Evolutionary conservation across 805 yeast genomes (phyloP).

Genomic region (Hanseniaspora occidentalis): DNA sequence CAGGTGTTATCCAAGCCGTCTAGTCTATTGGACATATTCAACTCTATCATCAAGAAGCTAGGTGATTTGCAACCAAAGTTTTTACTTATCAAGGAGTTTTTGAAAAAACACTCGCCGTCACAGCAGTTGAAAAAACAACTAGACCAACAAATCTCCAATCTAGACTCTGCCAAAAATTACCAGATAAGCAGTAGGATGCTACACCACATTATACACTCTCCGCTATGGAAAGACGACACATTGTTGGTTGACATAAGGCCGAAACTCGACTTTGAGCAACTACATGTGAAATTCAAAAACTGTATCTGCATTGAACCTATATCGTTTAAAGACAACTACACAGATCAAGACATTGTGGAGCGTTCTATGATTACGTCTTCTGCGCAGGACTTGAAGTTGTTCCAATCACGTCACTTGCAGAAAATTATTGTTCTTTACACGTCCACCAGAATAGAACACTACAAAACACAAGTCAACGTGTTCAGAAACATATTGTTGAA

Average conservation of each 20-base stretch:
- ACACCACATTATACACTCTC: slow-evolving; percentile 9
- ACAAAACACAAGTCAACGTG: neutral
- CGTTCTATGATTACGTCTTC: slow-evolving; percentile 47
- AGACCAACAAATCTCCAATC: slow-evolving; percentile 1
- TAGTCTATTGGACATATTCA: slow-evolving; percentile 3
- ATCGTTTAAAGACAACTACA: slow-evolving; percentile 35
- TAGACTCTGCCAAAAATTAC: slow-evolving; percentile 1
- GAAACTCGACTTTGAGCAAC: slow-evolving; percentile 41
- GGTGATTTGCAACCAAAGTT: slow-evolving; percentile 4
- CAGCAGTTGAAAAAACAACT: neutral
- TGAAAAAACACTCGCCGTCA: neutral
- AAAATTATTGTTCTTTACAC: slow-evolving; percentile 53
- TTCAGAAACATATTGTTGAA: slow-evolving; percentile 24
- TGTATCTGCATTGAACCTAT: slow-evolving; percentile 70
- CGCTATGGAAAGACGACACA: slow-evolving; percentile 15
- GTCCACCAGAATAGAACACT: neutral
- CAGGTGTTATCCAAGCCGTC: slow-evolving; percentile 4
- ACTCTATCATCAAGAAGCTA: neutral
- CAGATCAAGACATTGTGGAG: slow-evolving; percentile 56
- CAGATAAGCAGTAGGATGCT: slow-evolving; percentile 2
- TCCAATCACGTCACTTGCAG: slow-evolving; percentile 39
- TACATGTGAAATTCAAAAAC: slow-evolving; percentile 50
- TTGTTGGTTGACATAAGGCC: slow-evolving; percentile 67
- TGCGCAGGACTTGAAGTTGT: slow-evolving; percentile 38
- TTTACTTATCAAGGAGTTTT: slow-evolving; percentile 6